Conservation (phyloP, 768 basidiomycete species). For the Goffeauzyma gilvescens region DNA sequence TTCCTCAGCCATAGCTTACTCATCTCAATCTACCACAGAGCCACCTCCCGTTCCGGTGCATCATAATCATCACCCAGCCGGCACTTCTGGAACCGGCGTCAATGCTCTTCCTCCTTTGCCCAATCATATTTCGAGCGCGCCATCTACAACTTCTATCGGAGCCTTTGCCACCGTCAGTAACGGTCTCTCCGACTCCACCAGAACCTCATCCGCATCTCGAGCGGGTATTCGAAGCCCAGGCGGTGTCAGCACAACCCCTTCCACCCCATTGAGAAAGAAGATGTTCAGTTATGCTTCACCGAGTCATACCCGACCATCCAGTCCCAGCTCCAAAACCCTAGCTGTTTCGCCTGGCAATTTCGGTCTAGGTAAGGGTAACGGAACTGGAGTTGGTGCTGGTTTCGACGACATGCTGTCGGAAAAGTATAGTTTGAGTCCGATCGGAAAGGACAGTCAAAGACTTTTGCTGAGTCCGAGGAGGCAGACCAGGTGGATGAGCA, state of each 20-base stretch:
- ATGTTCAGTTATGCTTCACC: constrained; percentile 29
- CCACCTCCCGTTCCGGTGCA: constrained; percentile 39
- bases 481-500: constrained; percentile 62
- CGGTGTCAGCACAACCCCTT: constrained; percentile 16
- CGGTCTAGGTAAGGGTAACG: constrained; percentile 24
- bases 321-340: constrained; percentile 34
- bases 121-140: constrained; percentile 24
- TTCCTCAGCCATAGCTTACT: constrained; percentile 58
- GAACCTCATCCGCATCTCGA: background rate
- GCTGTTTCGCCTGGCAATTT: constrained; percentile 13
- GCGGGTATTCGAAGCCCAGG: constrained; percentile 21
- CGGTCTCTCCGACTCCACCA: constrained; percentile 13
- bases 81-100: constrained; percentile 26
- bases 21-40: constrained; percentile 49
- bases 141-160: constrained; percentile 17
- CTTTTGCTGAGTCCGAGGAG: constrained; percentile 70
- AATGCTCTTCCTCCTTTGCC: constrained; percentile 21
- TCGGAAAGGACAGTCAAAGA: constrained; percentile 59
- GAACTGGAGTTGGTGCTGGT: constrained; percentile 14
- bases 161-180: constrained; percentile 23
- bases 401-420: constrained; percentile 74
- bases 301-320: constrained; percentile 36
- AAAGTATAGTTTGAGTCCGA: constrained; percentile 76
- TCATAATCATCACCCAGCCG: constrained; percentile 22
- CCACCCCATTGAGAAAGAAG: constrained; percentile 29